phyloP scores from a whole-genome alignment of 2,329 filamentous ascomycete genomes.

The Fusarium subglutinans region DNA sequence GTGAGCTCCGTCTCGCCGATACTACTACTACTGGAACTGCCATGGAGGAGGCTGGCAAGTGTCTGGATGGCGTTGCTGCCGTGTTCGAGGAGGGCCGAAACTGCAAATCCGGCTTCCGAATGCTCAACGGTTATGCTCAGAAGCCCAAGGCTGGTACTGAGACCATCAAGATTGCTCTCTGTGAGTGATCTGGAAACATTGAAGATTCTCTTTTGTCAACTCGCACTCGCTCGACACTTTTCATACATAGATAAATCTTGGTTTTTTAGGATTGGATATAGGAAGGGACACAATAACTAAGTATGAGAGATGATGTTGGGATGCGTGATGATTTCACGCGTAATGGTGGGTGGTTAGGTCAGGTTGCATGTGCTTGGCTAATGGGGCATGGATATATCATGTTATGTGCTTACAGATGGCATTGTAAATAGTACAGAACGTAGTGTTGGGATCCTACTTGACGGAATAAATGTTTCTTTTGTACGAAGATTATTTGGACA shows the following conservation, averaged over 20 bases:
- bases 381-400: conserved; percentile 37
- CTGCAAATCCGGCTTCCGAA: conserved; percentile 67
- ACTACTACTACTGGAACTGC: conserved; percentile 61
- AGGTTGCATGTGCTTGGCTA: conserved; percentile 32
- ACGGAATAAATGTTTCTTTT: conserved; percentile 13
- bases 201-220: conserved; percentile 38
- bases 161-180: conserved; percentile 51
- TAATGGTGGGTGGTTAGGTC: conserved; percentile 18
- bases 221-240: conserved; percentile 14
- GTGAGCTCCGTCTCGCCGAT: conserved; percentile 67
- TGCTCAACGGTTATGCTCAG: conserved; percentile 70
- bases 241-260: conserved; percentile 25
- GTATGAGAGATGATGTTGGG: conserved; percentile 26
- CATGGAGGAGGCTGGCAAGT: conserved; percentile 66
- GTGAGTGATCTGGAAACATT: conserved; percentile 26
- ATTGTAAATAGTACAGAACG: conserved; percentile 33
- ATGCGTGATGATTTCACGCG: conserved; percentile 32
- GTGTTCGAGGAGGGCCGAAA: conserved; percentile 71
- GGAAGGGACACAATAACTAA: conserved; percentile 22
- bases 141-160: conserved; percentile 61
- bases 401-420: conserved; percentile 34
- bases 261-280: conserved; percentile 4
- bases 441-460: conserved; percentile 24
- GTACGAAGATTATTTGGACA: background rate
- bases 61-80: conserved; percentile 67